phyloP scores from a whole-genome alignment of 176 grass and related monocot species.

The Phyllostachys edulis region DNA sequence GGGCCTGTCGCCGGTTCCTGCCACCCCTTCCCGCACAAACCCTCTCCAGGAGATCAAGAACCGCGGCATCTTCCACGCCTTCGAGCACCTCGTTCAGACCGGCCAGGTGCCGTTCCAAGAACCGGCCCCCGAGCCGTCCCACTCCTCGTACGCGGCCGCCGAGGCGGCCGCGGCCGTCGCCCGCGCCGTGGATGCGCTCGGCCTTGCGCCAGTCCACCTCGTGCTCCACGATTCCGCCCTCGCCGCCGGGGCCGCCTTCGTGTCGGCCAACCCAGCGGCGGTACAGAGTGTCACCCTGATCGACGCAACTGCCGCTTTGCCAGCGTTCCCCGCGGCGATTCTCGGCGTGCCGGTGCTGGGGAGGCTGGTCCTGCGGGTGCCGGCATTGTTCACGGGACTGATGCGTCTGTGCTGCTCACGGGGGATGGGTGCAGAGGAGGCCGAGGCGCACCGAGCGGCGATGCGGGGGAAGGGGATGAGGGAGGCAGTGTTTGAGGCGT shows the following conservation, averaged over 20 bases:
- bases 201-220: constrained; percentile 57
- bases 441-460: constrained; percentile 52
- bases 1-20: constrained; percentile 42
- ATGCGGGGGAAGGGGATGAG: constrained; percentile 45
- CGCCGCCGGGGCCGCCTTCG: constrained; percentile 50
- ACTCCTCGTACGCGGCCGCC: constrained; percentile 36
- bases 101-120: constrained; percentile 69
- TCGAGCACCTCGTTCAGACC: constrained; percentile 74
- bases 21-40: background rate
- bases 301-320: constrained; percentile 43
- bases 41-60: constrained; percentile 53
- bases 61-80: constrained; percentile 75
- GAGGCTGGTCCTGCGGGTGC: constrained; percentile 47
- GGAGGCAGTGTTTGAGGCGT: constrained; percentile 46
- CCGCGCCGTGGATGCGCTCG: constrained; percentile 50
- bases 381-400: constrained; percentile 52
- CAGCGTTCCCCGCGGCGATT: constrained; percentile 71
- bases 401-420: constrained; percentile 70
- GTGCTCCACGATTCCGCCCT: constrained; percentile 73
- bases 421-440: constrained; percentile 30
- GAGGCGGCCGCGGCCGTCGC: constrained; percentile 44
- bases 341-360: constrained; percentile 59
- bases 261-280: constrained; percentile 32
- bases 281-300: constrained; percentile 66
- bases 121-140: background rate